Base-by-base conservation (phyloP, 352 stramenopile species). In the Globisporangium irregulare region DNA sequence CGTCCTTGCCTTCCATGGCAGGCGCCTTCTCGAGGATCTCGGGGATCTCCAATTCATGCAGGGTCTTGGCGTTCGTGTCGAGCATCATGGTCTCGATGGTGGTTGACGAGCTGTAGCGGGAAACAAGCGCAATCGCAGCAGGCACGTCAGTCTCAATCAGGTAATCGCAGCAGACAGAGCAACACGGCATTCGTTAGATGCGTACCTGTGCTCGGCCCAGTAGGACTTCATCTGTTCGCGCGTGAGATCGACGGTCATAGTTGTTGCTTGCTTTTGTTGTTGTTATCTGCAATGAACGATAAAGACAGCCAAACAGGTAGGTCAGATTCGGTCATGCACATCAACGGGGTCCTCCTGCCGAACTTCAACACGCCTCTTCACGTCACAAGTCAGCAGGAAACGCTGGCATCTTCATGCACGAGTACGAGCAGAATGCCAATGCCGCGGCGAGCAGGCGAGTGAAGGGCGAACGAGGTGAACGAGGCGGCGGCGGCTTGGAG, bases 71-170 rank as follows among this genome's bases (percentile, higher is more conserved):
- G 69, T 94, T 92, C 55, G 86, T 76, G 78, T 94, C 86, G 38
- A 94, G 80, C 86, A 94, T 94, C 86, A 94, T 94, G 41, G 82
- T 89, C 72, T 94, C 82, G 43, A 94, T 79, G 36, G 79, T 87
- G 38, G 82, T 87, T 48, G 71, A 63, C 27, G 27, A 57, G 29
- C 57, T 64, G 25, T 14, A 63, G 25, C 20, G 10, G 10, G 12
- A 20, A 24, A 34, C 48, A 27, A 24, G 54, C 14, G 1, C 3
- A 46, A 41, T 10, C 20, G 24, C n/a, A 59, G 18, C 20, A 53
- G 2, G 38, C 9, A 50, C 4, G 48, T 67, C 22, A 73, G 58
- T 18, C 20, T 66, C 8, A 32, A 66, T 24, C 14, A 20, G 18
- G 32, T 32, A 34, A 56, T 46, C 56, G 20, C 56, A 50, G 10